Evolutionary conservation across 164 flowering plant species (phyloP).

Genomic region (Sedum album): DNA sequence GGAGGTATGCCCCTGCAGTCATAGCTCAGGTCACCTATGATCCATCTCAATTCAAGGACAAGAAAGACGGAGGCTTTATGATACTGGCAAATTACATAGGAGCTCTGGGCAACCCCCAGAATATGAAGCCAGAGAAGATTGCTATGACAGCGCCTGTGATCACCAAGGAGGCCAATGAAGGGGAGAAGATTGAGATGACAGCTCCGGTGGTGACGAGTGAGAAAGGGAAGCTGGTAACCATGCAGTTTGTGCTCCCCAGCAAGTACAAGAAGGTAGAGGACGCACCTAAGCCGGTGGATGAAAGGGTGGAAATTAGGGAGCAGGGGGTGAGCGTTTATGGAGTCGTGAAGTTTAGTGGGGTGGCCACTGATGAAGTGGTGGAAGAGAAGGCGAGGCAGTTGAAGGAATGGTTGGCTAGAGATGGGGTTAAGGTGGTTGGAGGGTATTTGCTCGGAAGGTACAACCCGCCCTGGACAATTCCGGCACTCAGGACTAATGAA

Average conservation of each 20-base stretch:
- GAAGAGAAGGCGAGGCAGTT: constrained; percentile 53
- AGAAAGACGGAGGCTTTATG: constrained; percentile 66
- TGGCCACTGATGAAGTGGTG: constrained; percentile 52
- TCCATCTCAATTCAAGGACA: constrained; percentile 47
- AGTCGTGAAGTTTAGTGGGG: constrained; percentile 69
- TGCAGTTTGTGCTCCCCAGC: constrained; percentile 68
- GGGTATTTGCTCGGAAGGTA: constrained; percentile 60
- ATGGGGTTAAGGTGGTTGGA: constrained; percentile 55
- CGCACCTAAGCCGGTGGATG: constrained; percentile 71
- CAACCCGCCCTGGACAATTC: constrained; percentile 84
- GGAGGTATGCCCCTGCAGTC: constrained; percentile 54
- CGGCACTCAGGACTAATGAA: constrained; percentile 71
- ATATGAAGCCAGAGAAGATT: constrained; percentile 60
- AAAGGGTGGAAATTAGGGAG: constrained; percentile 74
- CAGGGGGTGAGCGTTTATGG: constrained; percentile 69
- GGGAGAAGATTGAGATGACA: constrained; percentile 60
- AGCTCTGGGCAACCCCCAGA: constrained; percentile 66
- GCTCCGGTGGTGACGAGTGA: constrained; percentile 67
- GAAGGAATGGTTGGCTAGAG: constrained; percentile 54
- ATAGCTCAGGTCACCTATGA: constrained; percentile 64
- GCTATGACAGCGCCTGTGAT: constrained; percentile 90
- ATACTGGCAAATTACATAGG: constrained; percentile 77
- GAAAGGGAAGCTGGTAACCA: constrained; percentile 41
- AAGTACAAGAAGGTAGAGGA: constrained; percentile 62
- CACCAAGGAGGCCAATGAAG: constrained; percentile 28